Evolutionary conservation across 108 stramenopile species (phyloP).

Genomic region (Nitzschia putrida): DNA sequence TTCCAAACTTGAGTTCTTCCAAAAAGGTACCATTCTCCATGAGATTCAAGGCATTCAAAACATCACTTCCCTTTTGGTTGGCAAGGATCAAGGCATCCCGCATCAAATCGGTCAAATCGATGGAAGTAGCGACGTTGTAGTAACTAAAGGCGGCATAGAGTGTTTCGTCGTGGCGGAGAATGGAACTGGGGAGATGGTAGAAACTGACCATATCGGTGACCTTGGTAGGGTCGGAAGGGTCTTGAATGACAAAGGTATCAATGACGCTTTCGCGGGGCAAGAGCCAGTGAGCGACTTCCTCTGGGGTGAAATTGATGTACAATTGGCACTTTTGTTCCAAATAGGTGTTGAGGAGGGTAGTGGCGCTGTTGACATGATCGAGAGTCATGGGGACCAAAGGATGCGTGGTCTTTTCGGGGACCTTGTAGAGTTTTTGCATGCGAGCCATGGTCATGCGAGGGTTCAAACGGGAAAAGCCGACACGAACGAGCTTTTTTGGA

Average conservation of each 20-base stretch:
- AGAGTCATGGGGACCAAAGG: conserved; percentile 69
- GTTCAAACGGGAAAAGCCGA: conserved; percentile 88
- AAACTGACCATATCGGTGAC: conserved; percentile 91
- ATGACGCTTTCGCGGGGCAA: conserved; percentile 91
- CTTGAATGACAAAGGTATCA: conserved; percentile 87
- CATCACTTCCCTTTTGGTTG: conserved; percentile 76
- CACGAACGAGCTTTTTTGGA: conserved; percentile 93
- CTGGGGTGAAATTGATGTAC: conserved; percentile 72
- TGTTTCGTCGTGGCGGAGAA: conserved; percentile 79
- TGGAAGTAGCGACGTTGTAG: conserved; percentile 96
- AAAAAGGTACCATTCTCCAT: conserved; percentile 95
- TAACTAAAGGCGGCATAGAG: conserved; percentile 95
- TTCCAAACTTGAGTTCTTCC: conserved; percentile 94
- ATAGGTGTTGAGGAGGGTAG: conserved; percentile 73
- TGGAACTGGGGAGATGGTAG: conserved; percentile 93
- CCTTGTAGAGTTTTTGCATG: conserved; percentile 86
- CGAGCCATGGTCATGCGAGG: conserved; percentile 95
- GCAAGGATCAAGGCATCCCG: conserved; percentile 93
- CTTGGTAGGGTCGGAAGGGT: conserved; percentile 51
- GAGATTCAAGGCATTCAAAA: conserved; percentile 97
- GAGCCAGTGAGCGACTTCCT: conserved; percentile 96
- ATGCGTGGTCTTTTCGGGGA: conserved; percentile 53
- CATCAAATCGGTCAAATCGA: conserved; percentile 87
- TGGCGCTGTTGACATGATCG: conserved; percentile 82
- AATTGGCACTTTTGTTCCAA: conserved; percentile 83